These are phyloP conservation scores for Asterionellopsis glacialis DNA, from an alignment of 108 stramenopile genomes.

Conservation along the genomic window DNA sequence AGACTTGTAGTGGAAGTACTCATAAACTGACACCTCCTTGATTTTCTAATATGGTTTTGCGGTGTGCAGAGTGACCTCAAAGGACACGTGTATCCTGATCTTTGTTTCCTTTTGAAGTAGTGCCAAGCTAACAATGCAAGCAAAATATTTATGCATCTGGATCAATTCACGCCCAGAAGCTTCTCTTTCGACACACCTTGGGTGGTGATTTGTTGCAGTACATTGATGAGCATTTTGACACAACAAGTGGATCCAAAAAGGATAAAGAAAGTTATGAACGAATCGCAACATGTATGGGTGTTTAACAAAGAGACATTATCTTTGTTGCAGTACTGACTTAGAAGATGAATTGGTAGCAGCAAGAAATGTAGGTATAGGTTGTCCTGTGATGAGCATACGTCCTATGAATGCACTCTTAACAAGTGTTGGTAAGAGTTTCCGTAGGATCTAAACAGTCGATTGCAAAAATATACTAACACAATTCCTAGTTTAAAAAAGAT, in stretches of 20 bases:
- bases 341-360: constrained; percentile 84
- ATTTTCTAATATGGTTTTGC: no score
- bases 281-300: constrained; percentile 66
- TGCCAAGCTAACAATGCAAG: constrained; percentile 42
- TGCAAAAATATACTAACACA: no score
- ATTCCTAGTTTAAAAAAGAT: no score
- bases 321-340: constrained; percentile 87
- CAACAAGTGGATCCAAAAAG: constrained; percentile 78
- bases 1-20: no score
- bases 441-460: no score
- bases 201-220: constrained; percentile 70
- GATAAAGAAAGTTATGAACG: constrained; percentile 56
- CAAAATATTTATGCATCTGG: constrained; percentile 87
- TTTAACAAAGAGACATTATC: constrained; percentile 61
- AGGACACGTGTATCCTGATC: constrained; percentile 82
- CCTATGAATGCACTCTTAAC: constrained; percentile 84
- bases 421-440: constrained; percentile 26
- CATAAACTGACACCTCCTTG: no score
- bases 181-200: constrained; percentile 73
- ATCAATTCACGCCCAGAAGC: constrained; percentile 78
- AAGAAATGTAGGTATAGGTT: constrained; percentile 64
- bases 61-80: constrained; percentile 51
- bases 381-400: constrained; percentile 64
- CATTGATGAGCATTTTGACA: constrained; percentile 86
- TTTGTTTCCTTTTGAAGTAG: constrained; percentile 65